Evolutionary conservation across 2,329 filamentous ascomycete species (phyloP), one percentile per base, ranked within the genome.

Genomic region (Fusarium virguliforme): DNA sequence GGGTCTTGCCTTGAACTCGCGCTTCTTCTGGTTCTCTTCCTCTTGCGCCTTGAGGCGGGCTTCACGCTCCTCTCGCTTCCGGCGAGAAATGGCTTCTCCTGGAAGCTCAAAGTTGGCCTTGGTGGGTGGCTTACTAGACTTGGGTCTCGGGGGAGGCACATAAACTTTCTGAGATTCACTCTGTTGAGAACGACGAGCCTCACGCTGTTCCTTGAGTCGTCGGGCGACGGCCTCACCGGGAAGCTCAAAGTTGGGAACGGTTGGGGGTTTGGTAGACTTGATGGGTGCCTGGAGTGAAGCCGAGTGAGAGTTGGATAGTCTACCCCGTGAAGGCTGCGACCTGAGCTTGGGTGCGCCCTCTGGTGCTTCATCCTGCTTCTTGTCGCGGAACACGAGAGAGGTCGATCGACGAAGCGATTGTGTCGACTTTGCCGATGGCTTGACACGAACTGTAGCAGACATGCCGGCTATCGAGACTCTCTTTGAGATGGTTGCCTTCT

Each of bases 1-100:
- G 18, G 89, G 89, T 37, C 85, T 85, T 6, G 89, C 89, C 77
- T 90, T 91, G 82, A 91, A 91, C 74, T 91, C 88, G 61, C 89
- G 87, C 61, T 85, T 85, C 77, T 84, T 88, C 26, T 83, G 85
- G 66, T 89, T 87, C 71, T 90, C 89, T 70, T 90, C 88, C 72
- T 89, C 88, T 73, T 90, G 84, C 4, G 83, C 84, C 67, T 82
- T 85, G 46, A 91, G 79, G 68, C 84, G 86, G 63, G 87, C 83
- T 73, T 90, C 85, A 60, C 85, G 83, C 75, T 88, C 82, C 79
- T 90, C 84, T 70, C 85, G 82, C 80, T 89, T 88, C 30, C 84
- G 81, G 2, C 85, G 81, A 3, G 86, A 87, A 55, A 91, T 86
- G 4, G 86, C 87, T 74, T 91, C 90, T 8, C 89, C 89, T 0